A percentile compares a stretch with the other conserved stretches of the same genome.
Conservation (phyloP, 176 grass and related monocot genomes). For the Triticum turgidum region DNA sequence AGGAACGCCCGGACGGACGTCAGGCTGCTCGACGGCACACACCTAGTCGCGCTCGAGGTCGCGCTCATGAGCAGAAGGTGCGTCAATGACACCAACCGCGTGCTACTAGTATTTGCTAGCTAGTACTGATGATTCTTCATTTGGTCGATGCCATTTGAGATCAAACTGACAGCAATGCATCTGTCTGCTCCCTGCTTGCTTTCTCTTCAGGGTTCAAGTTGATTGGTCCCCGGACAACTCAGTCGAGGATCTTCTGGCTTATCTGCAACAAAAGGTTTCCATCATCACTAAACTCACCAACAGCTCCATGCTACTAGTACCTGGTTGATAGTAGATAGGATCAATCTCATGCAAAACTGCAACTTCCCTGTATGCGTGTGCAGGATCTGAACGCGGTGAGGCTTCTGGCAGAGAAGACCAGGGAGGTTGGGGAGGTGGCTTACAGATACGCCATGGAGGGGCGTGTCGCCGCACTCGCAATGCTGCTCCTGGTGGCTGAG, state of each 20-base stretch:
- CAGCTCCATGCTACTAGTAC: background rate
- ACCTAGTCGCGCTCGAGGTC: conserved; percentile 53
- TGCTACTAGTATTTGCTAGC: background rate
- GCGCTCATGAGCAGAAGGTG: conserved; percentile 47
- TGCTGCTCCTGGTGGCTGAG: conserved; percentile 56
- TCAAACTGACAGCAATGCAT: background rate
- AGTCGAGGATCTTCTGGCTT: conserved; percentile 50
- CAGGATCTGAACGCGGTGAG: conserved; percentile 52
- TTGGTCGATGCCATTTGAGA: background rate
- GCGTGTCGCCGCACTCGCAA: conserved; percentile 28
- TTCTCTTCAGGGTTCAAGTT: conserved; percentile 42
- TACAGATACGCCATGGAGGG: conserved; percentile 58
- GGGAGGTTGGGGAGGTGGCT: conserved; percentile 41
- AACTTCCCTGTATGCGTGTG: conserved; percentile 21
- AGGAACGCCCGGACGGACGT: conserved; percentile 49
- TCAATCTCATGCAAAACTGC: conserved; percentile 2
- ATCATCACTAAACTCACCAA: background rate
- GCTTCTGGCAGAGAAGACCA: conserved; percentile 57
- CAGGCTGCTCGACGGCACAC: conserved; percentile 34
- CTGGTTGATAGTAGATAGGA: background rate
- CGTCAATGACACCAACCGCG: background rate
- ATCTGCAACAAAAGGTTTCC: conserved; percentile 42
- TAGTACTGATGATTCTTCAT: background rate
- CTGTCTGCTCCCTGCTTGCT: background rate
- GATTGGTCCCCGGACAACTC: conserved; percentile 44